Percentiles rank a stretch among this genome's conserved stretches.
Conservation (phyloP, 2,329 filamentous ascomycete species). For the Venturia nashicola region DNA sequence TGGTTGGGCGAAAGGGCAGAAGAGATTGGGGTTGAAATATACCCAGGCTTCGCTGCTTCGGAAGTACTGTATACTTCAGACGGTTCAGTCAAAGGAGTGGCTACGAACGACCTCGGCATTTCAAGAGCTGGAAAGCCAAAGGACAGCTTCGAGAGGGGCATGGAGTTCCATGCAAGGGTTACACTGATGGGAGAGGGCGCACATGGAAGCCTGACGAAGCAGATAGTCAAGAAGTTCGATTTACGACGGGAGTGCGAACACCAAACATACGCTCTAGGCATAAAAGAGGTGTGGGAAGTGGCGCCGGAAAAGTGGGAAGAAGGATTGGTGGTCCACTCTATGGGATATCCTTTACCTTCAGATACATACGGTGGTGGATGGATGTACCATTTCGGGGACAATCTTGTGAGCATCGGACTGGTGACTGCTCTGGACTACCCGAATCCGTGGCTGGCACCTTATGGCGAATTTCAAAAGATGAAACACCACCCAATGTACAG, state of each 20-base stretch:
- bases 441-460: constrained; percentile 93
- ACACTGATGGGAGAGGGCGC: constrained; percentile 92
- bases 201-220: constrained; percentile 89
- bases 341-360: constrained; percentile 80
- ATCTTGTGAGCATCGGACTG: constrained; percentile 81
- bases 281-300: constrained; percentile 98
- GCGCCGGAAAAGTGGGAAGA: constrained; percentile 83
- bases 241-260: constrained; percentile 78
- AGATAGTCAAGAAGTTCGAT: constrained; percentile 89
- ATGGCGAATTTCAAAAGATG: constrained; percentile 94
- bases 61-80: constrained; percentile 81
- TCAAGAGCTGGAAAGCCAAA: constrained; percentile 72
- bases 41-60: constrained; percentile 87
- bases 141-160: constrained; percentile 85
- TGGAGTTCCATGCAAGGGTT: constrained; percentile 92
- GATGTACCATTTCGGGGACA: constrained; percentile 99
- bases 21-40: constrained; percentile 89
- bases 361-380: constrained; percentile 96
- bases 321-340: constrained; percentile 73
- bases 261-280: constrained; percentile 86
- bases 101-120: constrained; percentile 88
- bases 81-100: constrained; percentile 83
- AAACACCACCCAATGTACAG: constrained; percentile 93
- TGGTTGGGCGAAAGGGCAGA: constrained; percentile 97
- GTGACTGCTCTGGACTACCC: constrained; percentile 91